Conservation (phyloP, 208 protist genomes). For the Acanthamoeba royreba region DNA sequence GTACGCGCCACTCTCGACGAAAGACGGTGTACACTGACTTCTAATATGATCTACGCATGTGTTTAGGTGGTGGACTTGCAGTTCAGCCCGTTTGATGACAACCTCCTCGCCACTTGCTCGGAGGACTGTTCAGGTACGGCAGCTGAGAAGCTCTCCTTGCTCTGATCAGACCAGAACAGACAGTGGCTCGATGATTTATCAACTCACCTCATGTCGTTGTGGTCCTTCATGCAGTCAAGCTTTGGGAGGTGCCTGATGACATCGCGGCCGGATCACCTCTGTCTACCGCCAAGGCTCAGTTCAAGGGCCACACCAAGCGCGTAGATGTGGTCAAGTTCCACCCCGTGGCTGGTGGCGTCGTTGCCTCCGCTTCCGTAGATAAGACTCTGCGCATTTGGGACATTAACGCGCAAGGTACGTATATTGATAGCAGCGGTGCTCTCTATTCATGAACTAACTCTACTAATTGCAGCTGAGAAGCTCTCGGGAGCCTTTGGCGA, state of each 20-base stretch:
- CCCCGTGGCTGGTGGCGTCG: not conserved
- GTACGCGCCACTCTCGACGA: not conserved
- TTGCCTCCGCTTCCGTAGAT: conserved; percentile 19
- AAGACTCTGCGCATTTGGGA: conserved; percentile 6
- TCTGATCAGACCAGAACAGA: not conserved
- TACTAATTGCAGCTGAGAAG: not conserved
- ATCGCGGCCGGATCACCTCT: not conserved
- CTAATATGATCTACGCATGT: not conserved
- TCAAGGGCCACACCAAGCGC: conserved; percentile 20
- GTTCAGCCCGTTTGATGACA: conserved; percentile 37
- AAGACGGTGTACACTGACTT: not conserved
- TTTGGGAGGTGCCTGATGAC: not conserved
- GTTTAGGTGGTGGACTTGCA: not conserved
- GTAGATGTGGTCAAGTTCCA: not conserved
- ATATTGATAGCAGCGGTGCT: not conserved
- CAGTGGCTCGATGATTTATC: not conserved
- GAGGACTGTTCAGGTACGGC: not conserved
- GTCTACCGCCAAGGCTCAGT: not conserved
- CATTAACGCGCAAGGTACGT: not conserved
- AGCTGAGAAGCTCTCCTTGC: not conserved
- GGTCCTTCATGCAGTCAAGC: not conserved
- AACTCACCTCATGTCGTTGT: not conserved
- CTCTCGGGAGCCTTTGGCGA: not conserved
- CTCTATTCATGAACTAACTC: not conserved
- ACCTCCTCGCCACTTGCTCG: not conserved